A percentile compares a stretch with the other conserved stretches of the same genome.
Evolutionary conservation across 2,329 filamentous ascomycete genomes (phyloP).

Genomic region (Bipolaris victoriae): DNA sequence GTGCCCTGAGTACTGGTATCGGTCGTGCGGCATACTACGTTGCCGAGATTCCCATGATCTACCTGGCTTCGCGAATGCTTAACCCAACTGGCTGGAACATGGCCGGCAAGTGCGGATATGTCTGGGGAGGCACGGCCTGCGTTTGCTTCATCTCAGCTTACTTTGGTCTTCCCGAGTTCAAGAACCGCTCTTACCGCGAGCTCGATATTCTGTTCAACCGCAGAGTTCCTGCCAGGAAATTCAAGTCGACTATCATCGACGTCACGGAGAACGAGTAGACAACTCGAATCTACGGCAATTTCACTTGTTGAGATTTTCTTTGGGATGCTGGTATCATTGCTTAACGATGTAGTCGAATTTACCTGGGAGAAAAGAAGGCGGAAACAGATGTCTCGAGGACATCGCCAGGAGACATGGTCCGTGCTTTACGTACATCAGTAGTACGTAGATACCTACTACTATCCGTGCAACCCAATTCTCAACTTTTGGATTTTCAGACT

Average conservation of each 20-base stretch:
- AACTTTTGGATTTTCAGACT: not conserved
- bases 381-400: not conserved
- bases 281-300: not conserved
- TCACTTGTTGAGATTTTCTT: no score
- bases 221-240: conserved; percentile 59
- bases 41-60: conserved; percentile 69
- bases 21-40: conserved; percentile 68
- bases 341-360: not conserved
- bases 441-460: not conserved
- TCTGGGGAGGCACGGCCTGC: conserved; percentile 54
- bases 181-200: conserved; percentile 55
- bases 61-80: conserved; percentile 61
- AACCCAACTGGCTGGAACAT: conserved; percentile 53
- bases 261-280: conserved; percentile 66
- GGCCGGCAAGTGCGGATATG: conserved; percentile 38
- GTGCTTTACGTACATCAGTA: not conserved
- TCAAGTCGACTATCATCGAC: conserved; percentile 62
- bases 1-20: conserved; percentile 67
- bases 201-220: conserved; percentile 55
- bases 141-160: conserved; percentile 60
- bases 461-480: not conserved
- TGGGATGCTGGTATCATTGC: not conserved
- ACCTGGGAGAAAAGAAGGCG: not conserved
- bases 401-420: not conserved
- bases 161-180: conserved; percentile 61